Evolutionary conservation across 495 filamentous ascomycete species (phyloP).

Genomic region (Penicillium flavigenum): DNA sequence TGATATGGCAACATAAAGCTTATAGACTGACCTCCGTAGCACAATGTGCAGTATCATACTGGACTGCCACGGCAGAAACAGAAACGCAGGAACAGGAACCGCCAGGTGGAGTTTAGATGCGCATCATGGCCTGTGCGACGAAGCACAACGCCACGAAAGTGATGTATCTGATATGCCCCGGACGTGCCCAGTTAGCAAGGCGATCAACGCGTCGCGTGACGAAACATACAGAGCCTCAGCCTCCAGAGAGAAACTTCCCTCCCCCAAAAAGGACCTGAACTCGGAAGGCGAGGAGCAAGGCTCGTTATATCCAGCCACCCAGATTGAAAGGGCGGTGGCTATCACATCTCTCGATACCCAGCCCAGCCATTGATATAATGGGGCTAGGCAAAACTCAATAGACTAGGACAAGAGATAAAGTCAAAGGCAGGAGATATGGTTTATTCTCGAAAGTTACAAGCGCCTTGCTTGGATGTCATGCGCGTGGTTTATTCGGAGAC

Average conservation of each 20-base stretch:
- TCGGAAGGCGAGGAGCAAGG: not conserved
- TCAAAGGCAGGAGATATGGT: not conserved
- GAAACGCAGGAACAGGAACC: conserved; percentile 20
- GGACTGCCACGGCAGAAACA: not conserved
- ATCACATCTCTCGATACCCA: not conserved
- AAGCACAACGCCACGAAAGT: conserved; percentile 21
- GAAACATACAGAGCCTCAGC: not conserved
- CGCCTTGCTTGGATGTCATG: conserved; percentile 18
- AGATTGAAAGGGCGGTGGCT: not conserved
- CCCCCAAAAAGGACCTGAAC: not conserved
- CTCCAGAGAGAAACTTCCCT: not conserved
- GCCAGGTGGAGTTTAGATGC: conserved; percentile 15
- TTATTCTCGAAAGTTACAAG: not conserved
- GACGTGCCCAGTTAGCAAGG: not conserved
- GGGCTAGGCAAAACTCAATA: not conserved
- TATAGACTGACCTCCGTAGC: not conserved
- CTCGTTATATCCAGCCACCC: conserved; percentile 2
- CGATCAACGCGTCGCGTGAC: not conserved
- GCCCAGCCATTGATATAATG: conserved; percentile 7
- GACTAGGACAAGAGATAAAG: not conserved
- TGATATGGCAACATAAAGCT: conserved; percentile 23
- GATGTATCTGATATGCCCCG: conserved; percentile 20
- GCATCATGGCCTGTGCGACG: conserved; percentile 26
- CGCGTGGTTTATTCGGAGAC: conserved; percentile 1
- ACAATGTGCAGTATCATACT: conserved; percentile 23